A percentile compares a stretch with the other conserved stretches of the same genome.
phyloP scores from a whole-genome alignment of 164 flowering plant species.

The Taxillus chinensis region DNA sequence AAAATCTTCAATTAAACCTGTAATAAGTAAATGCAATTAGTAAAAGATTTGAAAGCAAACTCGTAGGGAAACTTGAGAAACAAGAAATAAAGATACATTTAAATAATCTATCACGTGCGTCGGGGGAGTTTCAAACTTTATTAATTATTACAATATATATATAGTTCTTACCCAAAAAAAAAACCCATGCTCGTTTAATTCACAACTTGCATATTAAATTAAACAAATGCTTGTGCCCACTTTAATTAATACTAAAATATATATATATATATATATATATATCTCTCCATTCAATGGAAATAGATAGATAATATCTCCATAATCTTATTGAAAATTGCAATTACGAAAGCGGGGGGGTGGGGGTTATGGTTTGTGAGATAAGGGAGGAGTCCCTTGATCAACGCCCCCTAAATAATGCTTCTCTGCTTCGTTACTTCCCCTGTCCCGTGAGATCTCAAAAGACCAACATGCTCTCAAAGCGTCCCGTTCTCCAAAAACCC shows the following conservation, averaged over 20 bases:
- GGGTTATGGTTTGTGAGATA: background rate
- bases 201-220: background rate
- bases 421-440: constrained; percentile 28
- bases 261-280: constrained; percentile 1
- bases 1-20: too few relatives aligned
- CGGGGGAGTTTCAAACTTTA: too few relatives aligned
- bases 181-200: background rate
- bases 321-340: background rate
- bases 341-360: too few relatives aligned
- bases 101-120: too few relatives aligned
- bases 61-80: too few relatives aligned
- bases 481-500: constrained; percentile 84
- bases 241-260: background rate
- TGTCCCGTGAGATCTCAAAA: constrained; percentile 65
- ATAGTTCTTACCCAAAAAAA: too few relatives aligned
- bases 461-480: constrained; percentile 72
- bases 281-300: background rate
- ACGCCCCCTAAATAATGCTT: constrained; percentile 11
- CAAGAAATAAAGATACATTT: too few relatives aligned
- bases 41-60: too few relatives aligned
- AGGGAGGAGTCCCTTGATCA: constrained; percentile 9
- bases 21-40: too few relatives aligned
- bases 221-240: background rate
- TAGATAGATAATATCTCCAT: too few relatives aligned
- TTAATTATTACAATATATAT: too few relatives aligned